A percentile compares a stretch with the other conserved stretches of the same genome.
Conservation (phyloP, 768 basidiomycete genomes). For the Russula virescens region DNA sequence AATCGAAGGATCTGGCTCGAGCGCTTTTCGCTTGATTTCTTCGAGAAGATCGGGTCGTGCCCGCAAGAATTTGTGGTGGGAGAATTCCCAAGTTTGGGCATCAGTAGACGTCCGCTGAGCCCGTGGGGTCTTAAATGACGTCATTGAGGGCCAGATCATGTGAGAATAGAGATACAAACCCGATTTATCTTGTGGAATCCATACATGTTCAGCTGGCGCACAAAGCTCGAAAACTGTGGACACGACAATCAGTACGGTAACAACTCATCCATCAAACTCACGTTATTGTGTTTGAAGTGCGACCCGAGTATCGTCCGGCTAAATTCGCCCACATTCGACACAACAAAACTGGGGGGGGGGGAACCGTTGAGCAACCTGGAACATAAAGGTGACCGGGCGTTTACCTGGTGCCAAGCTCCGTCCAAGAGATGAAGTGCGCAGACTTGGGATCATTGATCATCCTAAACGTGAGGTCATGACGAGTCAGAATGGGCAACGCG, state of each 20-base stretch:
- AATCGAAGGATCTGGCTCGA: conserved; percentile 69
- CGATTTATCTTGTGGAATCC: conserved; percentile 94
- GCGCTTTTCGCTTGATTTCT: conserved; percentile 80
- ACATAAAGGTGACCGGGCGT: not conserved
- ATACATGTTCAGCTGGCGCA: conserved; percentile 94
- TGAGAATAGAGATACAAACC: conserved; percentile 37
- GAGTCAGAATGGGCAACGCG: not conserved
- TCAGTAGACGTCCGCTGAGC: conserved; percentile 76
- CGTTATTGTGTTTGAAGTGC: conserved; percentile 90
- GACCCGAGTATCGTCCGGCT: conserved; percentile 77
- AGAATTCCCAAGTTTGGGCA: conserved; percentile 86
- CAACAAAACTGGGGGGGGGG: conserved; percentile 52
- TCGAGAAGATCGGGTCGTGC: conserved; percentile 76
- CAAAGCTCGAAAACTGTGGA: conserved; percentile 82
- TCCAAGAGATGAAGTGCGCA: conserved; percentile 77
- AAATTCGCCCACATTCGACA: conserved; percentile 82
- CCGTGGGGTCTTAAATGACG: conserved; percentile 57
- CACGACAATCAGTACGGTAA: no score
- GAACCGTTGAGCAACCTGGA: not conserved
- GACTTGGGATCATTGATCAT: conserved; percentile 86
- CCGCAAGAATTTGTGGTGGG: conserved; percentile 79
- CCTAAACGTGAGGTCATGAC: conserved; percentile 33
- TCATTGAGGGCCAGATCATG: conserved; percentile 7
- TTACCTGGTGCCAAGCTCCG: conserved; percentile 66
- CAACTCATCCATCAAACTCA: conserved; percentile 32